Evolutionary conservation across 257 asterid species (phyloP).

Genomic region (Solanum paucissectum): DNA sequence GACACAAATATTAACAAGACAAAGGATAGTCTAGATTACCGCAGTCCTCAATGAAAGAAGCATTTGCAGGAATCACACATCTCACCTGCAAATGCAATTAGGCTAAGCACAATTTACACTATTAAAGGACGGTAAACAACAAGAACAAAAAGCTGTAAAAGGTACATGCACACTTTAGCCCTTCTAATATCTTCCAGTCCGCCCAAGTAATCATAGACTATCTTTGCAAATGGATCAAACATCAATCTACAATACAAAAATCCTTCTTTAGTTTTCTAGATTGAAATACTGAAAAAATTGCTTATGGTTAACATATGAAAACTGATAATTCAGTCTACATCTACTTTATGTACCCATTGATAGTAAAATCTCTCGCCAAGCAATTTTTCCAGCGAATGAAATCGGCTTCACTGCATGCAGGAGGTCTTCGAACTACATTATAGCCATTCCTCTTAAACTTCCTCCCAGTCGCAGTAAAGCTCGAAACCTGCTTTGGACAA

Average conservation of each 20-base stretch:
- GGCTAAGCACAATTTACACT: not conserved
- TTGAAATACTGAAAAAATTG: not conserved
- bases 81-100: conserved; percentile 11
- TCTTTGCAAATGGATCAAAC: conserved; percentile 24
- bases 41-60: conserved; percentile 20
- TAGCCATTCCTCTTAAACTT: conserved; percentile 3
- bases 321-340: not conserved
- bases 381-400: conserved; percentile 24
- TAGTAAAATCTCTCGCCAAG: conserved; percentile 19
- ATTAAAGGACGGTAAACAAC: not conserved
- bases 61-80: conserved; percentile 17
- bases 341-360: conserved; percentile 12
- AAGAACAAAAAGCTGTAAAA: not conserved
- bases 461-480: conserved; percentile 15
- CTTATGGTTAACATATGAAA: not conserved
- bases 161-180: conserved; percentile 26
- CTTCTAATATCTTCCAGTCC: conserved; percentile 26
- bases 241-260: conserved; percentile 12
- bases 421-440: conserved; percentile 3
- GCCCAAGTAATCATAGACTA: conserved; percentile 21
- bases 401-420: conserved; percentile 11
- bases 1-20: not conserved
- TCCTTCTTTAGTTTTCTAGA: not conserved
- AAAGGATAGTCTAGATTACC: conserved; percentile 6
- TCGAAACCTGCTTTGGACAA: conserved; percentile 16